A percentile compares a stretch with the other conserved stretches of the same genome.
These are phyloP conservation scores for Drechslera avenae DNA, from an alignment of 2,329 filamentous ascomycete genomes.

Conservation along the genomic window DNA sequence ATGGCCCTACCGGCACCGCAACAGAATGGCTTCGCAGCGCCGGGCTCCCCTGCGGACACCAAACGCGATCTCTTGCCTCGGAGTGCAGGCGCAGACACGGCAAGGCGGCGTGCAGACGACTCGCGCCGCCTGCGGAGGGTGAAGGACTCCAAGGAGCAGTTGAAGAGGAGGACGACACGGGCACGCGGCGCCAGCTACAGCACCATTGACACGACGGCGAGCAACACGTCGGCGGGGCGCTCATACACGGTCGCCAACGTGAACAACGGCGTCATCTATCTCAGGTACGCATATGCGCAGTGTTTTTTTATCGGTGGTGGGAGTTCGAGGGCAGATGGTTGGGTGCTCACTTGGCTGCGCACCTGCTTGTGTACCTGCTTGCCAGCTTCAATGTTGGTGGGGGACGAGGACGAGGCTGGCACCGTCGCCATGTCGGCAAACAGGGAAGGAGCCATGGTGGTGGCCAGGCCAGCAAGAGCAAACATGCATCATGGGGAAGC, in stretches of 20 bases:
- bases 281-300: conserved; percentile 45
- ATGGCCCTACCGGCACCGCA: conserved; percentile 45
- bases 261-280: conserved; percentile 55
- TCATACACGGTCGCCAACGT: conserved; percentile 57
- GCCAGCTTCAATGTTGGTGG: neutral
- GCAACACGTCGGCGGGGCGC: conserved; percentile 38
- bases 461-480: neutral
- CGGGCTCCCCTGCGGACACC: conserved; percentile 31
- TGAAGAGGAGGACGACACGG: conserved; percentile 41
- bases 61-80: conserved; percentile 36
- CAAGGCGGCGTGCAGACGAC: conserved; percentile 38
- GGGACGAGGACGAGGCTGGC: neutral
- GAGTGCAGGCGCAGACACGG: conserved; percentile 25
- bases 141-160: conserved; percentile 47
- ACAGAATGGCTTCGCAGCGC: conserved; percentile 36
- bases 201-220: conserved; percentile 38
- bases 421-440: neutral
- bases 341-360: no score
- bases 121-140: conserved; percentile 42
- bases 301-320: no score
- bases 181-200: conserved; percentile 40
- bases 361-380: neutral
- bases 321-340: no score
- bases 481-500: neutral
- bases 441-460: neutral